Evolutionary conservation across 2,329 filamentous ascomycete genomes (phyloP).

Genomic region (Mollisiaceae sp.): DNA sequence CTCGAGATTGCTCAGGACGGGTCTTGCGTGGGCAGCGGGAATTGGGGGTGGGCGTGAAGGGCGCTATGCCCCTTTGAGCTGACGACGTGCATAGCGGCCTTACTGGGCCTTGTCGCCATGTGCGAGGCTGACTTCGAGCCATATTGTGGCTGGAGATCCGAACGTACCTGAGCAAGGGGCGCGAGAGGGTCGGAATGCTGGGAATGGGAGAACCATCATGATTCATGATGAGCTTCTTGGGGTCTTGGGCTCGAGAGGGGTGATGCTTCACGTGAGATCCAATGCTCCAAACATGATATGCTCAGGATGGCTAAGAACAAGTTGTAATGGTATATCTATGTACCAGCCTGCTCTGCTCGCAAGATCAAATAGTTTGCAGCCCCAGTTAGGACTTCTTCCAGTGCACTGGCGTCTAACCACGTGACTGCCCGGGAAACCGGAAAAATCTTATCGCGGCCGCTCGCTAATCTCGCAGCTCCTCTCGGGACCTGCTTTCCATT

Average conservation of each 20-base stretch:
- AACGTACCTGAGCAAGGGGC: background rate
- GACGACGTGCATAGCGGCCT: conserved; percentile 18
- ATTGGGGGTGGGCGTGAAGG: background rate
- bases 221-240: no score
- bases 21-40: background rate
- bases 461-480: conserved; percentile 12
- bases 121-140: conserved; percentile 4
- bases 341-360: no score
- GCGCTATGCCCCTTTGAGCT: conserved; percentile 10
- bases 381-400: background rate
- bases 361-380: background rate
- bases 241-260: no score
- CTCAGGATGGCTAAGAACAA: no score
- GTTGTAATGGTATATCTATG: no score
- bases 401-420: background rate
- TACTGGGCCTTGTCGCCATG: background rate
- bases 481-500: conserved; percentile 8
- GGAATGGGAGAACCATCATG: no score
- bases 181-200: background rate
- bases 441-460: background rate
- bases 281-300: no score
- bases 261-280: background rate
- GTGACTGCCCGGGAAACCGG: background rate
- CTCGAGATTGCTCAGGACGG: conserved; percentile 14
- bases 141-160: background rate